Evolutionary conservation across 306 rosid genomes (phyloP).

Genomic region (Styphnolobium japonicum): DNA sequence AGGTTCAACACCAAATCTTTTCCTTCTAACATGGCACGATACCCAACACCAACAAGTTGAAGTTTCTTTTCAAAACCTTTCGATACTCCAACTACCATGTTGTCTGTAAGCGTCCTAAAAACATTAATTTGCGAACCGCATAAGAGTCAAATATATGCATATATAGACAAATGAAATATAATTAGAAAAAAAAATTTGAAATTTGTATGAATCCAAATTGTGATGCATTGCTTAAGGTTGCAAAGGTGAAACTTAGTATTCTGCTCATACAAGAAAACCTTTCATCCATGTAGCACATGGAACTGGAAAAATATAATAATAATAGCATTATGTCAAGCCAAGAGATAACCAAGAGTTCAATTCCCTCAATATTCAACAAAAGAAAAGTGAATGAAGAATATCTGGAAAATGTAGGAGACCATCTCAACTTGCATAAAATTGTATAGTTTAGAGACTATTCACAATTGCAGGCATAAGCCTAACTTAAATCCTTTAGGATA

Average conservation of each 20-base stretch:
- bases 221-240: not conserved
- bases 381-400: not conserved
- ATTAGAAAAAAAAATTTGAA: not conserved
- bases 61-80: conserved; percentile 94
- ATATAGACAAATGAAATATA: not conserved
- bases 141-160: conserved; percentile 14
- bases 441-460: not conserved
- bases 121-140: conserved; percentile 27
- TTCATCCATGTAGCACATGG: not conserved
- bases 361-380: not conserved
- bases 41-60: conserved; percentile 89
- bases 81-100: conserved; percentile 94
- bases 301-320: not conserved
- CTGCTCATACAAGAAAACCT: not conserved
- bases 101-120: conserved; percentile 83
- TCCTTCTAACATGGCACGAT: conserved; percentile 88
- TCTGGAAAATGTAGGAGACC: conserved; percentile 5
- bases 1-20: conserved; percentile 76
- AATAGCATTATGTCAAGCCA: conserved; percentile 2
- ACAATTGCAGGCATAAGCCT: conserved; percentile 12
- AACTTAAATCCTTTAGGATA: not conserved
- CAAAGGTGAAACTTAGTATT: not conserved
- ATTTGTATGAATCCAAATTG: not conserved
- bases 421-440: not conserved
- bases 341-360: not conserved